These are phyloP conservation scores for Ophiocordyceps sinensis DNA, from an alignment of 2,329 filamentous ascomycete species.

Conservation along the genomic window DNA sequence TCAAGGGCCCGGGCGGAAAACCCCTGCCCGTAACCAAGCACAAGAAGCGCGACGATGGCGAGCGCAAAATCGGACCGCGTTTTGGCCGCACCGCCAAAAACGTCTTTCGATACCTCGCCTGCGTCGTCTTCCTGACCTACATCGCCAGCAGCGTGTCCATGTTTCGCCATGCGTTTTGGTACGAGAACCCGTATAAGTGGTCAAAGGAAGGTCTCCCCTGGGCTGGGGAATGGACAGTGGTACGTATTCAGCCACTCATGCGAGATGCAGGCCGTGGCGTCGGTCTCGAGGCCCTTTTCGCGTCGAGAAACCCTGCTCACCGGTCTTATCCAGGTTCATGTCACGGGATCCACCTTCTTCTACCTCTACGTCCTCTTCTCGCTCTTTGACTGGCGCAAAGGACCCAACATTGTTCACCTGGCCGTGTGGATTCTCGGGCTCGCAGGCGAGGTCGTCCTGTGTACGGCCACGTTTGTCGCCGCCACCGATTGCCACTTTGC, in stretches of 20 bases:
- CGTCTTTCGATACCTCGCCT: constrained; percentile 62
- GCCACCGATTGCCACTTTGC: constrained; percentile 56
- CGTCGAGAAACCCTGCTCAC: not conserved
- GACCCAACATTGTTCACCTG: constrained; percentile 68
- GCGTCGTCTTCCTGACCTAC: constrained; percentile 59
- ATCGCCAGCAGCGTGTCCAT: constrained; percentile 60
- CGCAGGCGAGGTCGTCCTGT: constrained; percentile 58
- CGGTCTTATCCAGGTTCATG: constrained; percentile 51
- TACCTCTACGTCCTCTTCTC: constrained; percentile 78
- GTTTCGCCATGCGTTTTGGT: constrained; percentile 54
- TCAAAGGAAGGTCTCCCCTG: constrained; percentile 39
- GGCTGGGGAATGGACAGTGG: constrained; percentile 65
- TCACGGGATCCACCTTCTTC: constrained; percentile 73
- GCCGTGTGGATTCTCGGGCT: constrained; percentile 63
- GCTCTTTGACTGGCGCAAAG: constrained; percentile 68
- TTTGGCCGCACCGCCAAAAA: constrained; percentile 55
- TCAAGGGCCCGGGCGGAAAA: constrained; percentile 75
- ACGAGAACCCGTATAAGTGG: constrained; percentile 23
- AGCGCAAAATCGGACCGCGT: constrained; percentile 30
- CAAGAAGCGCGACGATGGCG: constrained; percentile 32
- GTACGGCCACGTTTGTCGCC: constrained; percentile 52
- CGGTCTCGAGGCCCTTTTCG: too few relatives aligned
- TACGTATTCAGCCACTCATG: constrained; percentile 29
- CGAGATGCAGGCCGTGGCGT: not conserved
- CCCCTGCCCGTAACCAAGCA: constrained; percentile 59